Conservation (phyloP, 352 stramenopile genomes). For the Phytophthora lateralis region DNA sequence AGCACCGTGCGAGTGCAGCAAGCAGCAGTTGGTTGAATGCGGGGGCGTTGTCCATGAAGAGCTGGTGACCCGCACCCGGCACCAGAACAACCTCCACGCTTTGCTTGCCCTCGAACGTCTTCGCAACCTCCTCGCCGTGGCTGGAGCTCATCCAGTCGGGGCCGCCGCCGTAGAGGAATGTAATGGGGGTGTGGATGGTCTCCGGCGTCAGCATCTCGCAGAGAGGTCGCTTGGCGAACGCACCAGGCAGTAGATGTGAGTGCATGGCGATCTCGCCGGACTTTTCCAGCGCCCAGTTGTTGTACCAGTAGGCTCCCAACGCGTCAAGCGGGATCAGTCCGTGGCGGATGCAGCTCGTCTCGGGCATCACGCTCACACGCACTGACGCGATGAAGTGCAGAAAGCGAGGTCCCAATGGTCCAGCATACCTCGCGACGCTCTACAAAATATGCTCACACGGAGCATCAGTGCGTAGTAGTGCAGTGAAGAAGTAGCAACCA, state of each 20-base stretch:
- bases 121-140: slow-evolving; percentile 57
- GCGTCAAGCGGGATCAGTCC: slow-evolving; percentile 45
- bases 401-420: slow-evolving; percentile 56
- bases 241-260: slow-evolving; percentile 63
- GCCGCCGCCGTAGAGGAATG: slow-evolving; percentile 69
- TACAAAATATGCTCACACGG: neutral
- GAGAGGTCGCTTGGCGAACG: slow-evolving; percentile 60
- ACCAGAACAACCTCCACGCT: slow-evolving; percentile 54
- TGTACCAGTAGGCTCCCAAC: slow-evolving; percentile 71
- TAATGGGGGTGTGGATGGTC: slow-evolving; percentile 61
- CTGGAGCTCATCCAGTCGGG: slow-evolving; percentile 73
- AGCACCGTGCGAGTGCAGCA: slow-evolving; percentile 26
- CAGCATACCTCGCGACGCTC: slow-evolving; percentile 56
- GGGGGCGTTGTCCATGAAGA: slow-evolving; percentile 74
- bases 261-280: slow-evolving; percentile 75
- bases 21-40: slow-evolving; percentile 69
- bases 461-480: neutral
- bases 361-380: slow-evolving; percentile 60
- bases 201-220: slow-evolving; percentile 62
- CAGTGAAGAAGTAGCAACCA: neutral
- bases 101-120: slow-evolving; percentile 42
- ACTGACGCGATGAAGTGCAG: slow-evolving; percentile 49
- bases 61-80: slow-evolving; percentile 58
- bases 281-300: slow-evolving; percentile 74
- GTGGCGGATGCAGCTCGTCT: slow-evolving; percentile 61